A percentile compares a stretch with the other conserved stretches of the same genome.
Evolutionary conservation across 805 yeast species (phyloP).

Genomic region (Nematodospora valgi): DNA sequence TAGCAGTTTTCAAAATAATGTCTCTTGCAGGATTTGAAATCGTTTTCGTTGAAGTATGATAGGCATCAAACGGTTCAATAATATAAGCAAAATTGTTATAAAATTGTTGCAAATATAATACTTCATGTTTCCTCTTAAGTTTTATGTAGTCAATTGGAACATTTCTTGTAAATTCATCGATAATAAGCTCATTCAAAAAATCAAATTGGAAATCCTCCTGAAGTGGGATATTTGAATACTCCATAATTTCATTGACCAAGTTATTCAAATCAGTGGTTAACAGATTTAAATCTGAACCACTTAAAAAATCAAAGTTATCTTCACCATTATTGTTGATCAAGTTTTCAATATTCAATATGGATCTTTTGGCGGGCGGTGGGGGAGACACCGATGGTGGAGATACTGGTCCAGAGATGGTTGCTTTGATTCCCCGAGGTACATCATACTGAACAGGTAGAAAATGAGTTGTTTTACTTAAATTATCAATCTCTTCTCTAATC

Average conservation of each 20-base stretch:
- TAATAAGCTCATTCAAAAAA: slow-evolving; percentile 6
- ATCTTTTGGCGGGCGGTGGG: background rate
- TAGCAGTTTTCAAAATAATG: slow-evolving; percentile 55
- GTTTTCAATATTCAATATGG: slow-evolving; percentile 4
- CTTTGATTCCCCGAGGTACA: slow-evolving; percentile 1
- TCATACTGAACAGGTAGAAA: slow-evolving; percentile 6
- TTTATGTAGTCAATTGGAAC: slow-evolving; percentile 27
- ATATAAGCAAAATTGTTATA: slow-evolving; percentile 31
- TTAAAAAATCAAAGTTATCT: slow-evolving; percentile 10
- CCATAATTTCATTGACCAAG: slow-evolving; percentile 26
- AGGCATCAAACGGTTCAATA: slow-evolving; percentile 34
- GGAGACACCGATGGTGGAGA: slow-evolving; percentile 1
- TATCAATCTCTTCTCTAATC: slow-evolving; percentile 3
- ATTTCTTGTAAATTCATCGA: slow-evolving; percentile 16
- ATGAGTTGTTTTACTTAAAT: slow-evolving; percentile 4
- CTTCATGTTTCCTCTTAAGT: slow-evolving; percentile 24
- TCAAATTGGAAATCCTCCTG: slow-evolving; percentile 5
- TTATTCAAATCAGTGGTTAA: slow-evolving; percentile 29
- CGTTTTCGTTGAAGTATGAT: slow-evolving; percentile 20
- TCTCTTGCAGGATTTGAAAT: slow-evolving; percentile 56
- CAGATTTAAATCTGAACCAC: slow-evolving; percentile 21
- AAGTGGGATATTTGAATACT: slow-evolving; percentile 9
- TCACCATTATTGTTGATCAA: slow-evolving; percentile 2
- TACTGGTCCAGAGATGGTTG: no score
- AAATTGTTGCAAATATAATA: slow-evolving; percentile 30